Evolutionary conservation across 2,329 filamentous ascomycete species (phyloP).

Genomic region (Trichophaea hybrida): DNA sequence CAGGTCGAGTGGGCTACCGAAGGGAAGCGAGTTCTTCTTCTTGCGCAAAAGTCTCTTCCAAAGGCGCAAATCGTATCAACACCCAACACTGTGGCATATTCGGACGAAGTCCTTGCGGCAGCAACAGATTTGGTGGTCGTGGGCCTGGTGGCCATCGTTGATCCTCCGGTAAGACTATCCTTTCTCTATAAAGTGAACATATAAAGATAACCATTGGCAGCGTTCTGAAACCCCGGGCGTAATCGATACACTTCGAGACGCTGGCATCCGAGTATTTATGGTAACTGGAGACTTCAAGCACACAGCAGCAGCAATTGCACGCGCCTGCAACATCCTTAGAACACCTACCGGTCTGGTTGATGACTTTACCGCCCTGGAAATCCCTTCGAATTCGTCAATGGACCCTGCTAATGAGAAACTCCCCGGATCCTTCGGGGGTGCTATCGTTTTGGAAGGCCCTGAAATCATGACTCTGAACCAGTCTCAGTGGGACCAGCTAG

Average conservation of each 20-base stretch:
- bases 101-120: constrained; percentile 37
- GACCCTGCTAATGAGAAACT: background rate
- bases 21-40: constrained; percentile 52
- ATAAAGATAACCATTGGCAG: background rate
- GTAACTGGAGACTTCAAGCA: constrained; percentile 67
- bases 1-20: constrained; percentile 56
- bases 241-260: constrained; percentile 48
- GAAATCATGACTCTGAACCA: constrained; percentile 53
- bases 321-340: constrained; percentile 56
- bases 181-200: background rate
- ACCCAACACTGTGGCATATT: constrained; percentile 39
- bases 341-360: constrained; percentile 39
- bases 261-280: constrained; percentile 66
- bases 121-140: constrained; percentile 39
- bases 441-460: constrained; percentile 50
- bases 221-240: constrained; percentile 46
- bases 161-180: constrained; percentile 35
- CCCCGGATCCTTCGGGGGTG: background rate
- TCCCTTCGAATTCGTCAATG: background rate
- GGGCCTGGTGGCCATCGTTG: constrained; percentile 45
- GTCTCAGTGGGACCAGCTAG: constrained; percentile 53
- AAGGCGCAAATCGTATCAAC: constrained; percentile 32
- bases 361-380: constrained; percentile 37
- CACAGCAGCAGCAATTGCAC: constrained; percentile 58
- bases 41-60: constrained; percentile 46